Conservation (phyloP, 2,329 filamentous ascomycete species). For the Paecilomyces sp. region DNA sequence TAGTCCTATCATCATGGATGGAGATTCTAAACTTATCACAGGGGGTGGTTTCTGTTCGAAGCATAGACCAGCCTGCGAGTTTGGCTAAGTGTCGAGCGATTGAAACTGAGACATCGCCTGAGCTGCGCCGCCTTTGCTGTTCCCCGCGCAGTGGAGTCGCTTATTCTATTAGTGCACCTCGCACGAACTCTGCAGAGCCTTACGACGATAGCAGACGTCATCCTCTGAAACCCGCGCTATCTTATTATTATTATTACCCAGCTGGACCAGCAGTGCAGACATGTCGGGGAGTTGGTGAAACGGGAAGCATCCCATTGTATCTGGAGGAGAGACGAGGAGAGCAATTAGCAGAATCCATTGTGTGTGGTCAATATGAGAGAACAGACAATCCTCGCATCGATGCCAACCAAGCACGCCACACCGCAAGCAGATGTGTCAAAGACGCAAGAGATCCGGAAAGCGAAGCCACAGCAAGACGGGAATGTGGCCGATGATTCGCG, state of each 20-base stretch:
- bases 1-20: background rate
- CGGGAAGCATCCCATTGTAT: background rate
- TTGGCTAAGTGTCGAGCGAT: background rate
- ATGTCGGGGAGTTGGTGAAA: background rate
- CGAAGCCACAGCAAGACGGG: background rate
- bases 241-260: background rate
- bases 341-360: background rate
- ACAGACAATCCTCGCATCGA: no score
- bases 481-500: background rate
- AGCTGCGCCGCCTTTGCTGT: background rate
- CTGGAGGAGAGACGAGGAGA: background rate
- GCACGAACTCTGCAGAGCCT: background rate
- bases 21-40: background rate
- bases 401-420: background rate
- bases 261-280: background rate
- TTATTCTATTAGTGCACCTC: background rate
- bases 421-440: background rate
- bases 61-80: background rate
- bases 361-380: no score
- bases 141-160: background rate
- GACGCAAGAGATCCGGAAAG: background rate
- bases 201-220: background rate
- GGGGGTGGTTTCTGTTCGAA: background rate
- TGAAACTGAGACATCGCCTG: background rate
- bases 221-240: background rate